Conservation (phyloP, 208 protist species). For the Acanthamoeba castellanii region DNA sequence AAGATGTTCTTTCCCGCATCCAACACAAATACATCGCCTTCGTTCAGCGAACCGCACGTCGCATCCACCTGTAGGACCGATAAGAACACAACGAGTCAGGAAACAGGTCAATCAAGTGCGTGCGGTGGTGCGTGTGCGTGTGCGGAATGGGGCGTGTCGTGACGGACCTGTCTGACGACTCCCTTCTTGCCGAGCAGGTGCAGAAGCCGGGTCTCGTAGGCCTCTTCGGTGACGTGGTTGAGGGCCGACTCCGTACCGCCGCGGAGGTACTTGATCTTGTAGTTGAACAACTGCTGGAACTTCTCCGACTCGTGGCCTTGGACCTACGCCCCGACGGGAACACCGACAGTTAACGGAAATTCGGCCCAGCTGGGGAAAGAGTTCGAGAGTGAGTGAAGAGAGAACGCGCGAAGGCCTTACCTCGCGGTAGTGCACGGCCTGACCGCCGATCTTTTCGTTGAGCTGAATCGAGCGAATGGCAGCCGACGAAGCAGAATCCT, state of each 20-base stretch:
- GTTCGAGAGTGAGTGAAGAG: background rate
- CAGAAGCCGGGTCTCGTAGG: conserved; percentile 85
- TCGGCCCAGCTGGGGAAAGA: background rate
- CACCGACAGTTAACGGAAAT: background rate
- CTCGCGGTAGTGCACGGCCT: conserved; percentile 89
- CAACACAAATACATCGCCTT: conserved; percentile 90
- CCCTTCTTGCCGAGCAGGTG: conserved; percentile 81
- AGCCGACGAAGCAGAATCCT: conserved; percentile 49
- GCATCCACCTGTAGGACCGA: conserved; percentile 1
- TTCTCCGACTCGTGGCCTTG: conserved; percentile 83
- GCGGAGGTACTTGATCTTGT: conserved; percentile 81
- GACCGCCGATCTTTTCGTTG: conserved; percentile 88
- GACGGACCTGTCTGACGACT: background rate
- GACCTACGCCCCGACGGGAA: conserved; percentile 24
- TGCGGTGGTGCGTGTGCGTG: background rate
- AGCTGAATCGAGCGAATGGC: conserved; percentile 89
- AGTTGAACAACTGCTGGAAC: conserved; percentile 78
- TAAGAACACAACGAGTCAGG: background rate
- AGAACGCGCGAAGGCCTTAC: background rate
- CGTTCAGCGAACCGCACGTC: conserved; percentile 74
- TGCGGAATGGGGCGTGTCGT: background rate
- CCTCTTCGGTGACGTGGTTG: conserved; percentile 84
- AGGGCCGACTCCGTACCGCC: conserved; percentile 90
- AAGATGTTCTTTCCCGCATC: conserved; percentile 83
- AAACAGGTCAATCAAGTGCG: background rate